phyloP scores from a whole-genome alignment of 441 rosid genomes.

The Hura crepitans region DNA sequence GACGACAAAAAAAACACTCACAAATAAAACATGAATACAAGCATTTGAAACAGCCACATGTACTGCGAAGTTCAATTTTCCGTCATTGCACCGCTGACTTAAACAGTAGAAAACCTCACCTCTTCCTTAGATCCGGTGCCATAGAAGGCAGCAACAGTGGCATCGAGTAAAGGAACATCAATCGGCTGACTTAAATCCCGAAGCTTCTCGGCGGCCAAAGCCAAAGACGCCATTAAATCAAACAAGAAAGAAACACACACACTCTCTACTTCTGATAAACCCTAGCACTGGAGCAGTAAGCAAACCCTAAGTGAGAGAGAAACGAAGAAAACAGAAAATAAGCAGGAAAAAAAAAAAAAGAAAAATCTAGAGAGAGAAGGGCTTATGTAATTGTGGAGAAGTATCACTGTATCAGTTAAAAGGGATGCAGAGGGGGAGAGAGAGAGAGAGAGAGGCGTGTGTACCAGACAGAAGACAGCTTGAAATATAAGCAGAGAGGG shows the following conservation, averaged over 20 bases:
- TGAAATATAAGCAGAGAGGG: constrained; percentile 73
- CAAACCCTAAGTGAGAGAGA: constrained; percentile 55
- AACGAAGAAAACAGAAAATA: background rate
- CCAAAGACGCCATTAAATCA: constrained; percentile 32
- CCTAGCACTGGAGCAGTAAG: constrained; percentile 31
- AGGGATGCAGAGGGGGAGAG: background rate
- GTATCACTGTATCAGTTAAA: constrained; percentile 8
- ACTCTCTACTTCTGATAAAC: constrained; percentile 23
- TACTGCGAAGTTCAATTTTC: background rate
- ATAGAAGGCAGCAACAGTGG: constrained; percentile 97
- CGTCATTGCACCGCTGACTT: constrained; percentile 13
- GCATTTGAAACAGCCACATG: background rate
- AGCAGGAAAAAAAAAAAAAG: background rate
- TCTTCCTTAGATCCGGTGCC: constrained; percentile 99
- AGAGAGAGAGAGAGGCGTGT: background rate
- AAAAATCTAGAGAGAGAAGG: constrained; percentile 34
- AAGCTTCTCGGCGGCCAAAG: constrained; percentile 95
- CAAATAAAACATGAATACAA: background rate
- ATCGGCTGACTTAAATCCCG: constrained; percentile 94
- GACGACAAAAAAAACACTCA: background rate
- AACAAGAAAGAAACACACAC: background rate
- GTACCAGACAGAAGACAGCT: constrained; percentile 39
- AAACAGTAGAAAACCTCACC: constrained; percentile 42
- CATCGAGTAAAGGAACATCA: constrained; percentile 91
- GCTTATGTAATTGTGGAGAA: constrained; percentile 13